These are phyloP conservation scores for Ettlia oleoabundans DNA, from an alignment of 139 green algal genomes.

Conservation along the genomic window DNA sequence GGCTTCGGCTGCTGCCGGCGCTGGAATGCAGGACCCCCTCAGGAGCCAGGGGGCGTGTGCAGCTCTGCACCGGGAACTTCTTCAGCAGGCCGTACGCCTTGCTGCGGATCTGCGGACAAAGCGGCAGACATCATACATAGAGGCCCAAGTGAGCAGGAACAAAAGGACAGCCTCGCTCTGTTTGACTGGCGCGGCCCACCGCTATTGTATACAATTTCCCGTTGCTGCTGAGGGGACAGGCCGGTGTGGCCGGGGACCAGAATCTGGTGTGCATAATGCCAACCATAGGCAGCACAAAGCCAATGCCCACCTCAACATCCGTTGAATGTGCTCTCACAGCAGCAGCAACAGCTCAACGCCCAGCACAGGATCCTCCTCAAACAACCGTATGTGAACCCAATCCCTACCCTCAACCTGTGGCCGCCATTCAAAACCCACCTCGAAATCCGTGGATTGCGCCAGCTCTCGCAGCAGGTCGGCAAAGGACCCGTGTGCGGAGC, in stretches of 20 bases:
- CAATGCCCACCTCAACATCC: not conserved
- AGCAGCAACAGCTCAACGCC: not conserved
- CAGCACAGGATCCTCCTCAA: too few species aligned
- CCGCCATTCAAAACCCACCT: conserved; percentile 55
- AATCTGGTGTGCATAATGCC: not conserved
- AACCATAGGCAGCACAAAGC: not conserved
- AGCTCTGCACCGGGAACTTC: conserved; percentile 58
- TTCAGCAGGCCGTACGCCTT: conserved; percentile 64
- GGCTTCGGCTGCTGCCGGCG: not conserved
- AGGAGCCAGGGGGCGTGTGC: conserved; percentile 48
- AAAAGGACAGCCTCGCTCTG: not conserved
- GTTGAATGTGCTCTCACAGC: not conserved
- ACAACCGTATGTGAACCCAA: too few species aligned
- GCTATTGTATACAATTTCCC: too few species aligned
- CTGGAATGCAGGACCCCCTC: not conserved
- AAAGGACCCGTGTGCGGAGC: conserved; percentile 83
- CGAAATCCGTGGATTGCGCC: conserved; percentile 61
- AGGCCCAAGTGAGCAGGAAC: not conserved
- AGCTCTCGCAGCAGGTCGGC: conserved; percentile 74
- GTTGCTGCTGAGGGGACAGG: too few species aligned
- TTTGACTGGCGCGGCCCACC: too few species aligned
- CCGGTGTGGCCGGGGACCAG: too few species aligned
- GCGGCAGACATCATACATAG: not conserved
- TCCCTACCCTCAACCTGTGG: too few species aligned
- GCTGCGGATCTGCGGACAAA: conserved; percentile 41